Conservation (phyloP, 2,329 filamentous ascomycete genomes). For the Bertia moriformis region DNA sequence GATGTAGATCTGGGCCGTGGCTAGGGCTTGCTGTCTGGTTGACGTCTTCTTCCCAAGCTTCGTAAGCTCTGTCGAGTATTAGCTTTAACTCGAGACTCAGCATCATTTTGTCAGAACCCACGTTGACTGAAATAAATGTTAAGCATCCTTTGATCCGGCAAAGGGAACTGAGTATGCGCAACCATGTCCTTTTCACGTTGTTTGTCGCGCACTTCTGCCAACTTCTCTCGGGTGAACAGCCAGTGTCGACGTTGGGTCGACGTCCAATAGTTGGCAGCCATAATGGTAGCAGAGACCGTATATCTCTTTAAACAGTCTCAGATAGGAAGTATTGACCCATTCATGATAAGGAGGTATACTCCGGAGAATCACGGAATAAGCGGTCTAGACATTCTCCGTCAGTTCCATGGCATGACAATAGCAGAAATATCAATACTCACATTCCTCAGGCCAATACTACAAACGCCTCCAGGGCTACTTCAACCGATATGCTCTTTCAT, state of each 20-base stretch:
- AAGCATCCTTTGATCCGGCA: slow-evolving; percentile 45
- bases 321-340: too few species aligned
- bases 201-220: slow-evolving; percentile 35
- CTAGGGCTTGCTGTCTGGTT: slow-evolving; percentile 49
- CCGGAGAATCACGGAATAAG: too few species aligned
- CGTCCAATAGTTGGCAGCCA: slow-evolving; percentile 58
- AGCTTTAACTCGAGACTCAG: slow-evolving; percentile 1
- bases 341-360: too few species aligned
- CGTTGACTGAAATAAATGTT: slow-evolving; percentile 52
- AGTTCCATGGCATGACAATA: too few species aligned
- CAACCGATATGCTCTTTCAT: too few species aligned
- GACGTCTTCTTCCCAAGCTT: slow-evolving; percentile 47
- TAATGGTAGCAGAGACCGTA: slow-evolving; percentile 12
- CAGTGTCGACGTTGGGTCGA: slow-evolving; percentile 52
- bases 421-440: too few species aligned
- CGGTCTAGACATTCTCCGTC: too few species aligned
- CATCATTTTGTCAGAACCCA: slow-evolving; percentile 16
- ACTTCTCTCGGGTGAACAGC: slow-evolving; percentile 46
- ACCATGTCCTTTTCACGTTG: slow-evolving; percentile 37
- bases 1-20: slow-evolving; percentile 54
- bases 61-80: slow-evolving; percentile 27
- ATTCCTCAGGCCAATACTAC: too few species aligned
- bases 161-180: slow-evolving; percentile 37
- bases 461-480: too few species aligned
- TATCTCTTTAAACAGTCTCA: too few species aligned